Percentiles rank a stretch among this genome's conserved stretches.
These are phyloP conservation scores for Syzygium malaccense DNA, from an alignment of 441 rosid genomes.

Conservation along the genomic window DNA sequence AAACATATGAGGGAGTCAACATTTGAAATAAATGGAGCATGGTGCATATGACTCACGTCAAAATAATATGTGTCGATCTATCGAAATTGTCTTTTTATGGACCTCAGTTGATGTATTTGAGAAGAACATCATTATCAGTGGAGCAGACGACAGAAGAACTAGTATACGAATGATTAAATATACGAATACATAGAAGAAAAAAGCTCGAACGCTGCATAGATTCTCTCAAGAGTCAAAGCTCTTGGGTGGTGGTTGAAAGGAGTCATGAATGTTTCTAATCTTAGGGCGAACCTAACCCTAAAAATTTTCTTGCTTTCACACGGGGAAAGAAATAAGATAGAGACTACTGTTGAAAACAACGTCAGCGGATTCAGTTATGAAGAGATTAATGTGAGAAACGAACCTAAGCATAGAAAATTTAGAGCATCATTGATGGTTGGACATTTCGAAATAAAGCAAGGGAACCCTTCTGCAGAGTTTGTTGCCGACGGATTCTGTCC, in stretches of 20 bases:
- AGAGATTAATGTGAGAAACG: neutral
- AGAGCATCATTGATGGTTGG: neutral
- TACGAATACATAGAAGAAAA: neutral
- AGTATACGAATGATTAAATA: neutral
- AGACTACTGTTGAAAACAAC: neutral
- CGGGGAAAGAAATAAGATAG: neutral
- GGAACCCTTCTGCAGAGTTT: neutral
- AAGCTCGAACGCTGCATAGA: neutral
- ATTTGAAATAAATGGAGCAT: neutral
- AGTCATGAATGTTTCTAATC: slow-evolving; percentile 12
- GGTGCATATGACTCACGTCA: neutral
- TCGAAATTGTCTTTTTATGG: neutral
- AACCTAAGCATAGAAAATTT: neutral
- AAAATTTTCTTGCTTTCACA: neutral
- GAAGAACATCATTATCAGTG: neutral
- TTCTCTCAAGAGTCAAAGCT: neutral
- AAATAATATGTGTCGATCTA: neutral
- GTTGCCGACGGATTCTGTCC: neutral
- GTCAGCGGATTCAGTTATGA: neutral
- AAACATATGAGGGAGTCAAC: neutral
- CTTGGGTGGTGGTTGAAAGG: slow-evolving; percentile 10
- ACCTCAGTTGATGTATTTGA: neutral
- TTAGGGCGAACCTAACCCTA: neutral
- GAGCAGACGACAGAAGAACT: neutral
- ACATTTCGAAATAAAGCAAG: neutral